Conservation (phyloP, 2,329 filamentous ascomycete genomes). For the Ceratocystis eucalypticola region DNA sequence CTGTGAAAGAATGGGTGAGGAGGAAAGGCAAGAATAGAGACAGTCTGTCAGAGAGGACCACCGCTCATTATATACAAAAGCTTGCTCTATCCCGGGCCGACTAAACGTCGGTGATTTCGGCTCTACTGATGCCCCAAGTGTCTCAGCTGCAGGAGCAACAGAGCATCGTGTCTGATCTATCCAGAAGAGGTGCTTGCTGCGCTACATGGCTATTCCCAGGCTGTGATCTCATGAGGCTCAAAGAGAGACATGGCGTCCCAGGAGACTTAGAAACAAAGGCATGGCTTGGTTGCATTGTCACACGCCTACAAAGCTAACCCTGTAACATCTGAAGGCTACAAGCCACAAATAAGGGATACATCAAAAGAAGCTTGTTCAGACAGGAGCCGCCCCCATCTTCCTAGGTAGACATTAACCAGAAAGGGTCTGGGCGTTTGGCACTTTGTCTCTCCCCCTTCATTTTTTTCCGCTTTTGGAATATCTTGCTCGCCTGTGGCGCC, state of each 20-base stretch:
- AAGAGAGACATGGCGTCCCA: neutral
- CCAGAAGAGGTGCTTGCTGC: neutral
- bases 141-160: neutral
- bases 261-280: neutral
- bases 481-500: too few species aligned
- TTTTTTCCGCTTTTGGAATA: too few species aligned
- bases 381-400: neutral
- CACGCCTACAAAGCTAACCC: neutral
- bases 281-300: neutral
- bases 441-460: neutral
- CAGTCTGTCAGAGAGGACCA: neutral
- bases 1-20: conserved; percentile 17
- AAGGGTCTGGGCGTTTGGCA: neutral
- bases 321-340: neutral
- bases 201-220: neutral
- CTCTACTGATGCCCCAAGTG: neutral
- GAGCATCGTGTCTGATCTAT: neutral
- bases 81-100: neutral
- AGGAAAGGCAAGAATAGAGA: conserved; percentile 13
- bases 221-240: neutral
- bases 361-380: neutral
- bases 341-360: neutral
- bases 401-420: neutral
- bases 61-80: conserved; percentile 14
- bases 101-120: neutral